phyloP scores from a whole-genome alignment of 208 protist species.

The Crithidia acanthocephali region DNA sequence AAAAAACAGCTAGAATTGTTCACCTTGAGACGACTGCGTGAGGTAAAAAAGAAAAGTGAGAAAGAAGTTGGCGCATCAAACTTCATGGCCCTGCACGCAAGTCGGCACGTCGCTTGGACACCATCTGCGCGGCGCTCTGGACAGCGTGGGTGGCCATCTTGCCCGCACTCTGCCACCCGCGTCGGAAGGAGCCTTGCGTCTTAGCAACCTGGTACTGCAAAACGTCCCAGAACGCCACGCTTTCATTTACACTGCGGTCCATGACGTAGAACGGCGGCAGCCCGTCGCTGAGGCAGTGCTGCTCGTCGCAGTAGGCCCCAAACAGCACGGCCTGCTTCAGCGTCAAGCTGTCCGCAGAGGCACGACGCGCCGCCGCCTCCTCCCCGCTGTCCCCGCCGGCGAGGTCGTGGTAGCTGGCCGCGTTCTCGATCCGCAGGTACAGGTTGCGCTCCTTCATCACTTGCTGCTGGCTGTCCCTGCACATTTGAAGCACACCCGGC shows the following conservation, averaged over 20 bases:
- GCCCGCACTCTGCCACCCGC: conserved; percentile 33
- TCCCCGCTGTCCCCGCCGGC: conserved; percentile 6
- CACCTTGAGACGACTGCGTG: too few relatives aligned
- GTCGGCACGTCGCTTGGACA: conserved; percentile 5
- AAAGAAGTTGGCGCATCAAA: neutral
- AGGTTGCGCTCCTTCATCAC: conserved; percentile 24
- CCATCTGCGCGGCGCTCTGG: conserved; percentile 23
- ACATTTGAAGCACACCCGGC: conserved; percentile 57
- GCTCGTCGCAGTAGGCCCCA: conserved; percentile 30
- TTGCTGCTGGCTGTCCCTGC: conserved; percentile 33
- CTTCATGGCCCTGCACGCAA: neutral
- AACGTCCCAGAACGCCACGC: conserved; percentile 25
- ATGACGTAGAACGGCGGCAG: conserved; percentile 36
- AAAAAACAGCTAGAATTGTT: too few relatives aligned
- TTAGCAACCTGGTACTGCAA: conserved; percentile 29
- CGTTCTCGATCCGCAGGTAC: conserved; percentile 21
- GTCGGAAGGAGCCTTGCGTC: conserved; percentile 20
- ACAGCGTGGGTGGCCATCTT: conserved; percentile 15
- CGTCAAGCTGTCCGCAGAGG: conserved; percentile 15
- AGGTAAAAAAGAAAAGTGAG: conserved; percentile 2
- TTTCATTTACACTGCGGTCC: conserved; percentile 17
- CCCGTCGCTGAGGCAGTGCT: conserved; percentile 28
- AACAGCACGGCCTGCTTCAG: conserved; percentile 42
- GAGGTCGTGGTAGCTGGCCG: neutral
- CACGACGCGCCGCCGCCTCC: conserved; percentile 5